These are phyloP conservation scores for Lachnellula willkommii DNA, from an alignment of 2,329 filamentous ascomycete genomes.

Conservation along the genomic window DNA sequence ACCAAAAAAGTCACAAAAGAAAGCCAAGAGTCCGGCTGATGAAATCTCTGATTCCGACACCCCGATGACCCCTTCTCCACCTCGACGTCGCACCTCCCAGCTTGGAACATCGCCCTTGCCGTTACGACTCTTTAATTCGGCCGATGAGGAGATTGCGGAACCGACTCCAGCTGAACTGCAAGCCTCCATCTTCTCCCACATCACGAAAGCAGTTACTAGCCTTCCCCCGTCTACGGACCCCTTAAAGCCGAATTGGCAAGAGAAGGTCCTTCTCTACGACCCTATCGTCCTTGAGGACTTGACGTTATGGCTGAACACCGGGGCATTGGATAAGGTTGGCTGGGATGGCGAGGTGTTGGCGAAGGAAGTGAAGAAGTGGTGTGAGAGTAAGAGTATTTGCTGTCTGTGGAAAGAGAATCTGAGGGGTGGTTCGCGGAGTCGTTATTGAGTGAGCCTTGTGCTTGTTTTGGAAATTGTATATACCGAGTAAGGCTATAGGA, in stretches of 20 bases:
- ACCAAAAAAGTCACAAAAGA: constrained; percentile 26
- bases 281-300: constrained; percentile 85
- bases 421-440: constrained; percentile 24
- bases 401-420: constrained; percentile 59
- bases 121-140: constrained; percentile 9
- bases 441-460: constrained; percentile 17
- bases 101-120: constrained; percentile 13
- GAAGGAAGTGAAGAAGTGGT: constrained; percentile 78
- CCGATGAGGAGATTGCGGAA: constrained; percentile 6
- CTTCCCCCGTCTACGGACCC: constrained; percentile 47
- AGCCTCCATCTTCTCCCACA: constrained; percentile 43
- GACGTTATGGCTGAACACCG: constrained; percentile 73
- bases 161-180: constrained; percentile 38
- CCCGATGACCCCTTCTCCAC: constrained; percentile 22
- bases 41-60: constrained; percentile 50
- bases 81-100: constrained; percentile 20
- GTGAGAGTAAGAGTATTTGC: constrained; percentile 78
- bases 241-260: constrained; percentile 66
- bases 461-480: neutral
- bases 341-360: constrained; percentile 61
- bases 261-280: constrained; percentile 92
- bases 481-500: neutral
- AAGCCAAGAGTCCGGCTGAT: constrained; percentile 25
- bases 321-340: constrained; percentile 56
- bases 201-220: constrained; percentile 50